Conservation (phyloP, 495 filamentous ascomycete genomes). For the Xylaria grammica region DNA sequence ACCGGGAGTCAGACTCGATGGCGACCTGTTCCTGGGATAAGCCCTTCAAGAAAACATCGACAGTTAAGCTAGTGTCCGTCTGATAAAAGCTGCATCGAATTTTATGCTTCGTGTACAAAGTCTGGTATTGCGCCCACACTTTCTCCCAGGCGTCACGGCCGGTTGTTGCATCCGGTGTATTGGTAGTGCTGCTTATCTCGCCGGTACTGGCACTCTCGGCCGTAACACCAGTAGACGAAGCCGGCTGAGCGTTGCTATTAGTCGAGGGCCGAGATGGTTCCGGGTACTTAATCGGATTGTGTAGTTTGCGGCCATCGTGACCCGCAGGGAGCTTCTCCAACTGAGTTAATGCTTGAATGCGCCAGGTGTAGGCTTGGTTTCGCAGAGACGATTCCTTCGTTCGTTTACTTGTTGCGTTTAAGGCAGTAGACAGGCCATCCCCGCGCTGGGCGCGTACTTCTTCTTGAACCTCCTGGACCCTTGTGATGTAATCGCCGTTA, state of each 20-base stretch:
- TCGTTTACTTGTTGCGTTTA: slow-evolving; percentile 9
- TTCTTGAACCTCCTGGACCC: slow-evolving; percentile 33
- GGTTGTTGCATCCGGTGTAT: neutral
- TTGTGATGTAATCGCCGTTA: slow-evolving; percentile 46
- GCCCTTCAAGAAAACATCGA: slow-evolving; percentile 48
- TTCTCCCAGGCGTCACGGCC: slow-evolving; percentile 20
- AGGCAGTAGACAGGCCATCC: slow-evolving; percentile 27
- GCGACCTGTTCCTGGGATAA: slow-evolving; percentile 39
- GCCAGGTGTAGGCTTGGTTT: slow-evolving; percentile 45
- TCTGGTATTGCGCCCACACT: slow-evolving; percentile 28
- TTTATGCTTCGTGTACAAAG: slow-evolving; percentile 18
- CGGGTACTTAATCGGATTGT: slow-evolving; percentile 68
- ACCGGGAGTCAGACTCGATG: slow-evolving; percentile 32
- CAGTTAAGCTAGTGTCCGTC: slow-evolving; percentile 38
- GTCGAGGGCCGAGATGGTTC: slow-evolving; percentile 48
- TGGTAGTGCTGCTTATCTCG: slow-evolving; percentile 22
- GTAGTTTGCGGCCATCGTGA: slow-evolving; percentile 62
- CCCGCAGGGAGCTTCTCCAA: slow-evolving; percentile 69
- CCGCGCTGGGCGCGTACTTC: slow-evolving; percentile 33
- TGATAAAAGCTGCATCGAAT: slow-evolving; percentile 47
- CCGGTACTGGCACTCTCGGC: slow-evolving; percentile 32
- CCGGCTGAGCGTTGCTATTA: slow-evolving; percentile 25
- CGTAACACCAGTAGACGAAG: slow-evolving; percentile 43
- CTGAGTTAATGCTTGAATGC: slow-evolving; percentile 46
- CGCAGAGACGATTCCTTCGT: slow-evolving; percentile 4